A percentile compares a stretch with the other conserved stretches of the same genome.
These are phyloP conservation scores for Claviceps lovelessii DNA, from an alignment of 2,329 filamentous ascomycete species.

Conservation along the genomic window DNA sequence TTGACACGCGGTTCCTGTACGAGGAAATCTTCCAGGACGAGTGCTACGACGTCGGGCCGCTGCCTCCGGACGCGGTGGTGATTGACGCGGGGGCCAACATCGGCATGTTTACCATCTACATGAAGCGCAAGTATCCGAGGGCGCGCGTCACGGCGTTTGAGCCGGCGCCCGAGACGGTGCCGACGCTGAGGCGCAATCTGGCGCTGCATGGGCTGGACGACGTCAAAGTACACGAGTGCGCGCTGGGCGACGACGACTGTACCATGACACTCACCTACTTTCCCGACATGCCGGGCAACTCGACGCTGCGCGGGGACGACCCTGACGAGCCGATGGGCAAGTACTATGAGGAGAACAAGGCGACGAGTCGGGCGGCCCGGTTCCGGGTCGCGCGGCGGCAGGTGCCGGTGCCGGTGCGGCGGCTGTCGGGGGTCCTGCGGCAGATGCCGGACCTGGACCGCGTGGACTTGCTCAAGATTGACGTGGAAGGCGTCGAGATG, in stretches of 20 bases:
- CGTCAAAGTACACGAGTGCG: slow-evolving; percentile 7
- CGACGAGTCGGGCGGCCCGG: neutral
- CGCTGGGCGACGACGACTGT: slow-evolving; percentile 3
- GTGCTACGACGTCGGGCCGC: slow-evolving; percentile 9
- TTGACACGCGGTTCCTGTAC: slow-evolving; percentile 11
- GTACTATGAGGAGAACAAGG: no score
- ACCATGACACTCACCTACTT: slow-evolving; percentile 8
- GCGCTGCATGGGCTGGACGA: slow-evolving; percentile 5
- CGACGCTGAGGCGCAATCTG: slow-evolving; percentile 10
- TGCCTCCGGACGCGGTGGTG: slow-evolving; percentile 8
- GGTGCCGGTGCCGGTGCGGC: slow-evolving; percentile 7
- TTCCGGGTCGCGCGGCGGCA: slow-evolving; percentile 3
- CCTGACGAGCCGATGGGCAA: slow-evolving; percentile 2
- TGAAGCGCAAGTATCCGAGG: slow-evolving; percentile 12
- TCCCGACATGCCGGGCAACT: slow-evolving; percentile 11
- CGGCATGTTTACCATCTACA: slow-evolving; percentile 14
- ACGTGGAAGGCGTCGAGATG: slow-evolving; percentile 14
- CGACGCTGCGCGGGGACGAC: slow-evolving; percentile 9
- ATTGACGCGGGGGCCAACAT: slow-evolving; percentile 16
- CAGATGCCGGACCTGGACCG: slow-evolving; percentile 3
- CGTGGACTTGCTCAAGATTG: slow-evolving; percentile 16
- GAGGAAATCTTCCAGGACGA: slow-evolving; percentile 11
- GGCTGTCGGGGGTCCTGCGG: slow-evolving; percentile 10
- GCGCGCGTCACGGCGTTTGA: slow-evolving; percentile 14
- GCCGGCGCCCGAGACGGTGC: slow-evolving; percentile 11